Base-by-base conservation (phyloP, 2,329 filamentous ascomycete species). In the Claviceps sp. region DNA sequence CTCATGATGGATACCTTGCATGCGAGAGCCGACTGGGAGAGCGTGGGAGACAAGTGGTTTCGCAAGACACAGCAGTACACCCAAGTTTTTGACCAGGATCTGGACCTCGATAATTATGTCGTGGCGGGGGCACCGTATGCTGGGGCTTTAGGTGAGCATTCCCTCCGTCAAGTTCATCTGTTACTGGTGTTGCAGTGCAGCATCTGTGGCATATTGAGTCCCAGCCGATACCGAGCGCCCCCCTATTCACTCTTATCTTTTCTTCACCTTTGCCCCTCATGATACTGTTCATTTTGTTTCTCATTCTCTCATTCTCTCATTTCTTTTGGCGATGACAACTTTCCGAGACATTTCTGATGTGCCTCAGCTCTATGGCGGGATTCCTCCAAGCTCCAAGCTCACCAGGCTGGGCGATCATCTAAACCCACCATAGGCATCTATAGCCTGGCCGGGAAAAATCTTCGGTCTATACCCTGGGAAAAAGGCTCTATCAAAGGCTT, bases 11-110 rank as follows among this genome's bases (percentile, higher is more conserved):
- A 81, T 61, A 69, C 71, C 57, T 70, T 76, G 63, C 76, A 79
- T 68, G 77, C 90, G 63, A 88, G 88, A 61, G 86, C 88, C 62
- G 88, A 91, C 68, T 98, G 93, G 93, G 89, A 95, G 74, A 86
- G 81, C 69, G 82, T 97, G 59, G 93, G 89, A 65, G 87, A 94
- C 69, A 85, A 82, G 63, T 97, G 94, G 76, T 98, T 97, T 73
- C 87, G 91, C 67, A 96, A 95, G 73, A 84, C 87, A 53, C 87
- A 91, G 69, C 81, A 95, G 55, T 98, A 97, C 74, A 90, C 89
- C 55, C 86, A 84, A 58, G 80, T 97, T 58, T 98, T 97, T 67
- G 89, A 95, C 69, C 81, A 87, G 64, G 89, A 95, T 65, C 76
- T 96, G 56, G 90, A 98, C 71, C 79, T 98, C 59, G 90, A 96